These are phyloP conservation scores for Agaricus blazei DNA, from an alignment of 768 basidiomycete genomes.

Conservation along the genomic window DNA sequence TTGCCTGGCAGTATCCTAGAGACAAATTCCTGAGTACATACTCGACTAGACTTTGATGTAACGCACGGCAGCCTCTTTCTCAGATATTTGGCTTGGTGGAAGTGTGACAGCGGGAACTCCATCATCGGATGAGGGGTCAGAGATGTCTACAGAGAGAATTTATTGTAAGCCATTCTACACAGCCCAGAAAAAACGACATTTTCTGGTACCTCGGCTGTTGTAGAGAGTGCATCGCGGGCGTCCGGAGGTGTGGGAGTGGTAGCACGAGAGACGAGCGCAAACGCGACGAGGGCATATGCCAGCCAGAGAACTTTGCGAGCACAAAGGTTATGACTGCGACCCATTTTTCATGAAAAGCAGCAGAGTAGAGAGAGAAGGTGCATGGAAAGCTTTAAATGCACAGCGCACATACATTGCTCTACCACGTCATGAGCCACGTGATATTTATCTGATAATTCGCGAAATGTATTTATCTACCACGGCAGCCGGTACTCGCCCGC, in stretches of 20 bases:
- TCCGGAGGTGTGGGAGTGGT: slow-evolving; percentile 29
- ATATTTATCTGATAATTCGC: slow-evolving; percentile 12
- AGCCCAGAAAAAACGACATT: neutral
- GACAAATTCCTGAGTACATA: neutral
- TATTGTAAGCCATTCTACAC: neutral
- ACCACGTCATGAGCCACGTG: slow-evolving; percentile 23
- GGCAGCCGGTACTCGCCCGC: neutral
- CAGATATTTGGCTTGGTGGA: neutral
- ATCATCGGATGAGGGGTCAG: neutral
- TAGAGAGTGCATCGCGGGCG: slow-evolving; percentile 22
- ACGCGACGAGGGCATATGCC: slow-evolving; percentile 53
- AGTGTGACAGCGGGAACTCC: neutral
- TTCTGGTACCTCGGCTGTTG: slow-evolving; percentile 22
- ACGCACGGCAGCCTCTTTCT: slow-evolving; percentile 1
- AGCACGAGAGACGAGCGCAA: slow-evolving; percentile 40
- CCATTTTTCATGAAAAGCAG: slow-evolving; percentile 14
- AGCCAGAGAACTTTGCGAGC: slow-evolving; percentile 51
- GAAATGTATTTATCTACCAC: slow-evolving; percentile 7
- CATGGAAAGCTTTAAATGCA: slow-evolving; percentile 1
- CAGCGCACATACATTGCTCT: slow-evolving; percentile 9
- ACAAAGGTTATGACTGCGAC: slow-evolving; percentile 21
- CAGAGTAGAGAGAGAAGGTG: neutral
- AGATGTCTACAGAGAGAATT: neutral
- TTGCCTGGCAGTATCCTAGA: slow-evolving; percentile 16
- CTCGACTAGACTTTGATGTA: neutral